A percentile compares a stretch with the other conserved stretches of the same genome.
Conservation (phyloP, 2,329 filamentous ascomycete species). For the Neonectria coccinea region DNA sequence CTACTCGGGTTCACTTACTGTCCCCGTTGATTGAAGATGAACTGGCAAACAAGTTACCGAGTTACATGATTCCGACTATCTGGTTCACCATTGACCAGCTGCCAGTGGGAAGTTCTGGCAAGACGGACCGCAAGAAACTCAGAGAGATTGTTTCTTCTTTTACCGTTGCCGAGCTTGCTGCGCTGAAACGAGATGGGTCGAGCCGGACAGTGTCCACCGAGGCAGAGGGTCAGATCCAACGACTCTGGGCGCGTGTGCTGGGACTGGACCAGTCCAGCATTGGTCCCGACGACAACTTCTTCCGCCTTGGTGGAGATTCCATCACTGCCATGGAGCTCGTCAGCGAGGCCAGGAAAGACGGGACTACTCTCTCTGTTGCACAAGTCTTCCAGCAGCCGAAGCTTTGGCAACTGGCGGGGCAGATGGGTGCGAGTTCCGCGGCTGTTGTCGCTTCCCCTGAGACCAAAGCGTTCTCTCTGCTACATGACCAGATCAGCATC, state of each 20-base stretch:
- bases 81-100: slow-evolving; percentile 27
- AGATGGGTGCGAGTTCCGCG: not conserved
- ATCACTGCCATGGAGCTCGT: slow-evolving; percentile 13
- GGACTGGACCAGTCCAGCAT: slow-evolving; percentile 39
- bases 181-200: not conserved
- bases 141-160: not conserved
- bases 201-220: not conserved
- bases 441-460: not conserved
- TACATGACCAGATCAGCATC: not conserved
- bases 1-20: not conserved
- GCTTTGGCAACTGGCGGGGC: not conserved
- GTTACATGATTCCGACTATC: slow-evolving; percentile 32
- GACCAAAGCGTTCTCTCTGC: not conserved
- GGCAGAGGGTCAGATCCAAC: not conserved
- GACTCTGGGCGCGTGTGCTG: slow-evolving; percentile 30
- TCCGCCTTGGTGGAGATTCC: slow-evolving; percentile 44
- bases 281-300: slow-evolving; percentile 44
- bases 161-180: not conserved
- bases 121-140: slow-evolving; percentile 33
- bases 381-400: not conserved
- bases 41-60: slow-evolving; percentile 26
- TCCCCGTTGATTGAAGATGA: not conserved
- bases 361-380: not conserved
- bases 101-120: slow-evolving; percentile 34
- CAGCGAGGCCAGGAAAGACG: no score